Evolutionary conservation across 2,329 filamentous ascomycete species (phyloP).

Genomic region (Colletotrichum sp.): DNA sequence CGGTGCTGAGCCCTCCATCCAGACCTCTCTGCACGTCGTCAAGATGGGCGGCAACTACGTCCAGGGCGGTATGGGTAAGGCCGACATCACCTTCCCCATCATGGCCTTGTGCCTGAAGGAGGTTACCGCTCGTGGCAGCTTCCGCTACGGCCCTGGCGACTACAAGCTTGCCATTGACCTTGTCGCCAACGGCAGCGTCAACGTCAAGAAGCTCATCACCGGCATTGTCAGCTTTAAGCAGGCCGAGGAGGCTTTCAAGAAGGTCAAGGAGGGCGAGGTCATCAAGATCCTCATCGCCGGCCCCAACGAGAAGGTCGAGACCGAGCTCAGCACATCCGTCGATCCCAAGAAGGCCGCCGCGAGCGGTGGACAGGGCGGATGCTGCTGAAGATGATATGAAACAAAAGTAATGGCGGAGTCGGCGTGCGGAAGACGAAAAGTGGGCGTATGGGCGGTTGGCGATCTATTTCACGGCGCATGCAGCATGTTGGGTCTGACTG

Average conservation of each 20-base stretch:
- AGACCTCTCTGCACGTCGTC: conserved; percentile 74
- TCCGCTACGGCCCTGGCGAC: conserved; percentile 88
- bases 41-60: conserved; percentile 78
- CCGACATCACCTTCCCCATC: conserved; percentile 90
- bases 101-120: conserved; percentile 90
- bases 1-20: conserved; percentile 79
- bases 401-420: not conserved
- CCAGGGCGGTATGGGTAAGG: conserved; percentile 88
- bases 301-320: conserved; percentile 61
- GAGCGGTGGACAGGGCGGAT: conserved; percentile 13
- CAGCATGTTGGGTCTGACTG: conserved; percentile 1
- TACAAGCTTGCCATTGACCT: conserved; percentile 85
- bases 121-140: conserved; percentile 83
- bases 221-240: conserved; percentile 78
- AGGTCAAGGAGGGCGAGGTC: conserved; percentile 83
- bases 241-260: conserved; percentile 85
- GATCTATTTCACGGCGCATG: conserved; percentile 8
- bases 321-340: conserved; percentile 12
- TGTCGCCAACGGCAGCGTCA: conserved; percentile 73
- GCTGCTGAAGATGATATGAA: not conserved
- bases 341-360: conserved; percentile 17
- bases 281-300: conserved; percentile 74
- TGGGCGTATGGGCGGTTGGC: conserved; percentile 8
- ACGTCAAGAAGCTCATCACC: conserved; percentile 83
- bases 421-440: conserved; percentile 9